Conservation (phyloP, 2,329 filamentous ascomycete genomes). For the Beauveria sp. region DNA sequence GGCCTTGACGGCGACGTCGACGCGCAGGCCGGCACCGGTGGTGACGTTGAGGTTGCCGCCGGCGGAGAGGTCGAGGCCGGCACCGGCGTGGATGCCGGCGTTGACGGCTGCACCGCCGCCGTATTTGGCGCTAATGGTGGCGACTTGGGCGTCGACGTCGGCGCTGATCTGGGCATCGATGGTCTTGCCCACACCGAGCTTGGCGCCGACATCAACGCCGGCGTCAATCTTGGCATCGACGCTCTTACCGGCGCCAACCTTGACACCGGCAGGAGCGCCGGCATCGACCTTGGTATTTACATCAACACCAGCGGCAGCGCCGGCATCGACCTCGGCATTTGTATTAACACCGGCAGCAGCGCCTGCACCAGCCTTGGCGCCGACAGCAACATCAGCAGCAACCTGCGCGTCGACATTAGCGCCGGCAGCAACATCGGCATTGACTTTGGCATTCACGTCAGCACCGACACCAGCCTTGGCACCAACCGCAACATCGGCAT, state of each 20-base stretch:
- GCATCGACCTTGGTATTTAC: slow-evolving; percentile 5
- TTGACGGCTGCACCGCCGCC: neutral
- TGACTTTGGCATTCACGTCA: neutral
- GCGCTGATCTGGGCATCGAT: neutral
- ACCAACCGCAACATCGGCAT: neutral
- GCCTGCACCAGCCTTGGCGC: neutral
- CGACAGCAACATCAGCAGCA: neutral
- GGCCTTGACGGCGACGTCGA: slow-evolving; percentile 19
- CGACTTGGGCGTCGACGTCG: neutral
- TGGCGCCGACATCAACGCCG: neutral
- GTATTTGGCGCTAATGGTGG: too few relatives aligned
- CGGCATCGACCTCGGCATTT: slow-evolving; percentile 7
- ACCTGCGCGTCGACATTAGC: neutral
- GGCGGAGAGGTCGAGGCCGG: slow-evolving; percentile 23
- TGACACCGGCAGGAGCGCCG: neutral
- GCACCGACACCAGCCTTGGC: neutral
- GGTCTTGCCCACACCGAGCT: neutral
- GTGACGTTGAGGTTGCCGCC: slow-evolving; percentile 11
- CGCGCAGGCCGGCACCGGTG: slow-evolving; percentile 2
- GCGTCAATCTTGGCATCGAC: neutral
- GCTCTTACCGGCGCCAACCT: neutral
- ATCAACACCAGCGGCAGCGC: neutral
- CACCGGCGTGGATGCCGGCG: neutral
- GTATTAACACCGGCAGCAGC: neutral
- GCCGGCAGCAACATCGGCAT: neutral